Base-by-base conservation (phyloP, 371 early-diverging fungal species). In the Fennellomyces sp. region DNA sequence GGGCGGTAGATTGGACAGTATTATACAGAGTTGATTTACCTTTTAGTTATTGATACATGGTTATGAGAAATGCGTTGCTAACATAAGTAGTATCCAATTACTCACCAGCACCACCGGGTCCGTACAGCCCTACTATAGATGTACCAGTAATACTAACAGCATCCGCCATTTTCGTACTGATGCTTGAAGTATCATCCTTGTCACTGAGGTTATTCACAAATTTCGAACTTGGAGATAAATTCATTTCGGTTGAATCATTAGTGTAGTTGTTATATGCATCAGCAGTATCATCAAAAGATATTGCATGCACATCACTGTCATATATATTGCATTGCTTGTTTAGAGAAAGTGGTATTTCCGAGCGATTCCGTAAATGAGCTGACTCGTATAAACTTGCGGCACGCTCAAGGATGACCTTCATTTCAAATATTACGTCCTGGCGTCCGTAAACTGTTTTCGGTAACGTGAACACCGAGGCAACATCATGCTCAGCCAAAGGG, bases 301-400 rank as follows among this genome's bases (percentile, higher is more conserved):
- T n/a, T n/a, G n/a, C n/a, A n/a, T n/a, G n/a, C n/a, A n/a, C n/a
- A n/a, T n/a, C n/a, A n/a, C n/a, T 2, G 55, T 49, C 25, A 17
- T 77, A 47, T 84, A 81, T 38, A 81, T 61, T 39, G 73, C 76
- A 47, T 76, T 81, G 36, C n/a, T 11, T n/a, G n/a, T n/a, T n/a
- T n/a, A 39, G 39, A 39, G 17, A n/a, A n/a, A n/a, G n/a, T n/a
- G n/a, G n/a, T n/a, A n/a, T n/a, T n/a, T n/a, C n/a, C n/a, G n/a
- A n/a, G n/a, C n/a, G 76, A 45, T n/a, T 11, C n/a, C 39, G 10
- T 17, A 4, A 39, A 6, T 17, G 56, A 52, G 56, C 65, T 52
- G 70, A 69, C 19, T 61, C 52, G n/a, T 45, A 21, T 45, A 23
- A 5, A 41, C 64, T 68, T 23, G 72, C 71, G 7, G 63, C 65